A percentile compares a stretch with the other conserved stretches of the same genome.
Conservation (phyloP, 1,284 basidiomycete genomes). For the Ceratobasidium sp. region DNA sequence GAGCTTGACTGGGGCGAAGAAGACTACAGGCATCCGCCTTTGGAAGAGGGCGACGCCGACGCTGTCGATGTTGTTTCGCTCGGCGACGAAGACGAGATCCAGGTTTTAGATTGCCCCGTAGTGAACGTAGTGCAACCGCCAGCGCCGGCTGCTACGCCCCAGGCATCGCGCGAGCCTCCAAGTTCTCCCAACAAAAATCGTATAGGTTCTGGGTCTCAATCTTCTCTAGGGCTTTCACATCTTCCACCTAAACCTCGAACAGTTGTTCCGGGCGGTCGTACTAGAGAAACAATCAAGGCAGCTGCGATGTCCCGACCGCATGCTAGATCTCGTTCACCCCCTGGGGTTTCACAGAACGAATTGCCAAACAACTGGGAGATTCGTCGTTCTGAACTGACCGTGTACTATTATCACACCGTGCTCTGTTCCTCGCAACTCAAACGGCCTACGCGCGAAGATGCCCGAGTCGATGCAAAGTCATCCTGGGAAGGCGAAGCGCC, state of each 20-base stretch:
- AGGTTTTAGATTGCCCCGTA: not conserved
- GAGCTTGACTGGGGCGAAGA: constrained; percentile 40
- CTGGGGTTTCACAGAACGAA: constrained; percentile 14
- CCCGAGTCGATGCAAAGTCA: constrained; percentile 19
- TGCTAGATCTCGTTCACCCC: constrained; percentile 28
- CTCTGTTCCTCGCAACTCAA: constrained; percentile 31
- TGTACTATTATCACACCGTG: constrained; percentile 37
- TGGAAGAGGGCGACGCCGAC: constrained; percentile 18
- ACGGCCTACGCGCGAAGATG: constrained; percentile 31
- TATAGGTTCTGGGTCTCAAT: constrained; percentile 3
- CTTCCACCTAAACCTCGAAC: constrained; percentile 36
- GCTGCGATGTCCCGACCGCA: constrained; percentile 32
- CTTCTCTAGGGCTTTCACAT: constrained; percentile 23
- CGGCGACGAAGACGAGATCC: constrained; percentile 38
- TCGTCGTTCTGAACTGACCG: constrained; percentile 30
- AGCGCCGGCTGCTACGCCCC: not conserved
- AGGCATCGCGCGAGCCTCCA: not conserved
- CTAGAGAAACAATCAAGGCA: constrained; percentile 34
- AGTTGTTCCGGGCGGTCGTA: constrained; percentile 19
- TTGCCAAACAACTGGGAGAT: constrained; percentile 29
- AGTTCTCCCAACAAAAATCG: constrained; percentile 7
- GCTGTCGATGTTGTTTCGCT: constrained; percentile 35
- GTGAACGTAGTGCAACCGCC: constrained; percentile 7
- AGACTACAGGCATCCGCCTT: not conserved
- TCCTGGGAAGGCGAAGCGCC: constrained; percentile 32